Evolutionary conservation across 306 rosid genomes (phyloP).

Genomic region (Luffa aegyptiaca): DNA sequence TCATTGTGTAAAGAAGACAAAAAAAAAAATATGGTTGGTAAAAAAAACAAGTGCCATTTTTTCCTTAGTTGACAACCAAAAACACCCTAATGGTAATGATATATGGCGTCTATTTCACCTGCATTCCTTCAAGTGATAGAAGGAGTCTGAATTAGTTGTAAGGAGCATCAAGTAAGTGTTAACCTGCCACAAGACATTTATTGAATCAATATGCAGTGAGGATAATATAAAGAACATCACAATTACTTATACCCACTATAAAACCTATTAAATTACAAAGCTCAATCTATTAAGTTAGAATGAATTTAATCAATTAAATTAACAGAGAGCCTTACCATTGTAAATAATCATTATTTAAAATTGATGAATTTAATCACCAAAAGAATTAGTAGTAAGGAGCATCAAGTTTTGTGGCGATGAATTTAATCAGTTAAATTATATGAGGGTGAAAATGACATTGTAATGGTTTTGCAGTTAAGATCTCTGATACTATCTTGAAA

Average conservation of each 20-base stretch:
- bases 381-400: no score
- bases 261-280: not conserved
- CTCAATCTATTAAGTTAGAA: not conserved
- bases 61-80: not conserved
- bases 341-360: no score
- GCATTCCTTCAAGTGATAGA: constrained; percentile 91
- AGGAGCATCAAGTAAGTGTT: constrained; percentile 82
- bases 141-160: constrained; percentile 77
- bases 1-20: not conserved
- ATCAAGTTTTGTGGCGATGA: not conserved
- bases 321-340: no score
- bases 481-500: not conserved
- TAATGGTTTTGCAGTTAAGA: not conserved
- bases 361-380: no score
- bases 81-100: not conserved
- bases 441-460: not conserved
- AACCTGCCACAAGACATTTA: constrained; percentile 35
- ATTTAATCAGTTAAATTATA: not conserved
- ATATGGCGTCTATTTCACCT: constrained; percentile 39
- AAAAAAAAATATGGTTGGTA: not conserved
- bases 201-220: not conserved
- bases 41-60: constrained; percentile 3
- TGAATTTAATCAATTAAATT: not conserved
- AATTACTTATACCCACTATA: not conserved
- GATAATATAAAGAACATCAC: not conserved